A percentile compares a stretch with the other conserved stretches of the same genome.
These are phyloP conservation scores for Aureobasidium sp. DNA, from an alignment of 2,329 filamentous ascomycete species.

Conservation along the genomic window DNA sequence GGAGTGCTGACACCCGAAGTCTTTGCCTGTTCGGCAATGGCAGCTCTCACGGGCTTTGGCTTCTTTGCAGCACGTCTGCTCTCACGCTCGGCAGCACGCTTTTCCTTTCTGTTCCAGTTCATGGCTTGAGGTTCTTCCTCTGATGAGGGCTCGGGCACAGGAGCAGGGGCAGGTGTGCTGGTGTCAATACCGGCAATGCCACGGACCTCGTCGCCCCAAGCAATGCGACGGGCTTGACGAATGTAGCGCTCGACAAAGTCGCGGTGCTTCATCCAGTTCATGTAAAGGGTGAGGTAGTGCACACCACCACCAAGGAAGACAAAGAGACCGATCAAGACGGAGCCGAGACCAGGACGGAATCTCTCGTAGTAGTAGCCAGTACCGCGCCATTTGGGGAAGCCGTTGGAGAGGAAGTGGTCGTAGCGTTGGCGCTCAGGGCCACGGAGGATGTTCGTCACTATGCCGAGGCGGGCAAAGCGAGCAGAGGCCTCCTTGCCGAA, in stretches of 20 bases:
- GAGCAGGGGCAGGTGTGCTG: slow-evolving; percentile 32
- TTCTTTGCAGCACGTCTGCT: slow-evolving; percentile 61
- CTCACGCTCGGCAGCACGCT: slow-evolving; percentile 81
- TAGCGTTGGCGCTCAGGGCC: slow-evolving; percentile 78
- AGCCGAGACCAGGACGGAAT: slow-evolving; percentile 83
- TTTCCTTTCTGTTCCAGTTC: slow-evolving; percentile 69
- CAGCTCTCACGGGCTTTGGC: slow-evolving; percentile 42
- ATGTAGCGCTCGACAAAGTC: slow-evolving; percentile 92
- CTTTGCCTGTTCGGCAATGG: slow-evolving; percentile 43
- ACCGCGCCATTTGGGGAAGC: slow-evolving; percentile 93
- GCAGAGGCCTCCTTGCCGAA: slow-evolving; percentile 76
- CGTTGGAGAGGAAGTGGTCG: slow-evolving; percentile 87
- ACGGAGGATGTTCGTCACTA: slow-evolving; percentile 80
- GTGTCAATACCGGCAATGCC: slow-evolving; percentile 61
- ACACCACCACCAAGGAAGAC: slow-evolving; percentile 73
- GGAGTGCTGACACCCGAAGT: slow-evolving; percentile 48
- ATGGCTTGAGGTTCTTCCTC: slow-evolving; percentile 50
- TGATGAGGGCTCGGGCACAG: slow-evolving; percentile 35
- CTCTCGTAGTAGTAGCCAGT: slow-evolving; percentile 97
- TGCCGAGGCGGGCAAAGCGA: slow-evolving; percentile 73
- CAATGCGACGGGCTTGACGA: slow-evolving; percentile 75
- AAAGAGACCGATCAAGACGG: slow-evolving; percentile 75
- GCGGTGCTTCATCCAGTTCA: slow-evolving; percentile 81
- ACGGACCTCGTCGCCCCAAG: slow-evolving; percentile 77
- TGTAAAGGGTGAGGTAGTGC: slow-evolving; percentile 78